These are phyloP conservation scores for Penicillium sp. DNA, from an alignment of 2,329 filamentous ascomycete species.

Conservation along the genomic window DNA sequence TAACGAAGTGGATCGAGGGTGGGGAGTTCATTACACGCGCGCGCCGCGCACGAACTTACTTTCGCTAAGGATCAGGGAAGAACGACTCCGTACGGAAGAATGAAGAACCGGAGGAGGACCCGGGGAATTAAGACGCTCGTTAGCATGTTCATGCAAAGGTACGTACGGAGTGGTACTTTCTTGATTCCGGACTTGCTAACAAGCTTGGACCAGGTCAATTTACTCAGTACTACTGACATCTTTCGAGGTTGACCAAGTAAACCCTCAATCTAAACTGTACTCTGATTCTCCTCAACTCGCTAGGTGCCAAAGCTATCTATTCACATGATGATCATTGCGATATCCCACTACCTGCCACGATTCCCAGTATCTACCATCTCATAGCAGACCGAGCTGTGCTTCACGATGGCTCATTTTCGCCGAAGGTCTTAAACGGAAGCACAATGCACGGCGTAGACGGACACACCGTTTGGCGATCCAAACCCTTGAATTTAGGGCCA, in stretches of 20 bases:
- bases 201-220: background rate
- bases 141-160: too few species aligned
- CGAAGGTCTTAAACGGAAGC: slow-evolving; percentile 35
- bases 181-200: too few species aligned
- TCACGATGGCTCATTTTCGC: slow-evolving; percentile 8
- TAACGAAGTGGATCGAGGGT: background rate
- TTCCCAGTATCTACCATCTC: too few species aligned
- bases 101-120: background rate
- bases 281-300: background rate
- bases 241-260: background rate
- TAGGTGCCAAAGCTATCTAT: background rate
- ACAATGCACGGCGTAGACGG: slow-evolving; percentile 49
- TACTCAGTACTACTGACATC: too few species aligned
- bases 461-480: slow-evolving; percentile 56
- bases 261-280: background rate
- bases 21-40: background rate
- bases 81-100: too few species aligned
- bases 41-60: background rate
- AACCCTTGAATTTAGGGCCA: slow-evolving; percentile 57
- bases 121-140: background rate
- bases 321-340: background rate
- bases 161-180: too few species aligned
- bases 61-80: background rate
- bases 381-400: background rate
- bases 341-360: background rate